Conservation (phyloP, 805 yeast genomes). For the Metschnikowia similis region DNA sequence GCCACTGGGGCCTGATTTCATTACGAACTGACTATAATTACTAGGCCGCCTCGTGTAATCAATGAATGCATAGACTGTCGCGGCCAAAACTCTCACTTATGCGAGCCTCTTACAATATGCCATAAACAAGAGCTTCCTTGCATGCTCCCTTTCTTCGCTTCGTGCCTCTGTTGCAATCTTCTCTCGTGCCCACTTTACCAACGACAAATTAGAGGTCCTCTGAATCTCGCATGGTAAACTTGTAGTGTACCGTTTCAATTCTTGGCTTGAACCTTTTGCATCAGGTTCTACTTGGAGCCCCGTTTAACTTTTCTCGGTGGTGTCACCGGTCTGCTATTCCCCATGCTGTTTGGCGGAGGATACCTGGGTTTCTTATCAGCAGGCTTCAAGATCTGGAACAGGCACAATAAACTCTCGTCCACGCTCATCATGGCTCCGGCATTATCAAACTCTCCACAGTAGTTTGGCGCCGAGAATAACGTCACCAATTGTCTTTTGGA, state of each 20-base stretch:
- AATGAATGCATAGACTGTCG: conserved; percentile 4
- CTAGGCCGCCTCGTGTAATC: conserved; percentile 4
- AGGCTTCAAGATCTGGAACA: conserved; percentile 94
- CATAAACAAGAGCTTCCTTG: conserved; percentile 1
- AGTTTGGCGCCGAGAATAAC: conserved; percentile 93
- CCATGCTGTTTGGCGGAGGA: conserved; percentile 40
- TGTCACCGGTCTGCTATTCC: conserved; percentile 48
- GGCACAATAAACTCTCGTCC: conserved; percentile 91
- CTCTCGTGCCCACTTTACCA: conserved; percentile 2
- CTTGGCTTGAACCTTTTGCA: background rate
- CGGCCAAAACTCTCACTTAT: background rate
- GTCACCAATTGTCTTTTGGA: conserved; percentile 95
- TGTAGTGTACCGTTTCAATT: background rate
- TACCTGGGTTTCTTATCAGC: conserved; percentile 90
- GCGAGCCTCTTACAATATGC: conserved; percentile 3
- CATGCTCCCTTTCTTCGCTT: background rate
- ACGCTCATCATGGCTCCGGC: conserved; percentile 99
- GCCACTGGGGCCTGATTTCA: conserved; percentile 4
- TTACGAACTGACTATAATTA: conserved; percentile 5
- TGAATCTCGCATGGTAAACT: background rate
- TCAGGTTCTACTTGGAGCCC: conserved; percentile 35
- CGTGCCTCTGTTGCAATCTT: background rate
- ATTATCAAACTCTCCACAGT: conserved; percentile 98
- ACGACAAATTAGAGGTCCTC: background rate
- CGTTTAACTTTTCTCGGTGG: conserved; percentile 59